Percentiles rank a stretch among this genome's conserved stretches.
phyloP scores from a whole-genome alignment of 192 early-diverging fungal species.

The Umbelopsis ramanniana region DNA sequence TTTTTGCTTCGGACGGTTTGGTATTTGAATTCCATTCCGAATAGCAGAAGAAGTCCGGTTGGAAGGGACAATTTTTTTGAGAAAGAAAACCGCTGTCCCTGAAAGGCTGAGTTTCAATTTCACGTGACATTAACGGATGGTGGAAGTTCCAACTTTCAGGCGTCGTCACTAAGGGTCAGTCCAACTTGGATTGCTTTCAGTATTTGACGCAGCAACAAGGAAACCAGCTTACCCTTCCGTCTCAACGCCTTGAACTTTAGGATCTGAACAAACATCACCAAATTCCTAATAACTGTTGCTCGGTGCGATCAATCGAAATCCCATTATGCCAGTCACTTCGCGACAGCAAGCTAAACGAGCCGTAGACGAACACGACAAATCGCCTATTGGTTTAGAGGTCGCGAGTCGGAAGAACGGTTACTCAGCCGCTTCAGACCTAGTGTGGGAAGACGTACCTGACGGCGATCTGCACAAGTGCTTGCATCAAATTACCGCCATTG shows the following conservation, averaged over 20 bases:
- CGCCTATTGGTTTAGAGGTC: background rate
- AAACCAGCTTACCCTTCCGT: background rate
- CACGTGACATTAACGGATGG: background rate
- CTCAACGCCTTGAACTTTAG: background rate
- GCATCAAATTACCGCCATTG: background rate
- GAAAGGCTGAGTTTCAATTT: slow-evolving; percentile 1
- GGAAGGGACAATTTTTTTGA: background rate
- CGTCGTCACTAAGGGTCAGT: too few relatives aligned
- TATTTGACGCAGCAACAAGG: background rate
- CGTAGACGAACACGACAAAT: slow-evolving; percentile 4
- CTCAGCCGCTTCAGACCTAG: background rate
- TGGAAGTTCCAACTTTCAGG: too few relatives aligned
- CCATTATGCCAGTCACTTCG: slow-evolving; percentile 21
- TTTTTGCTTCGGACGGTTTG: slow-evolving; percentile 16
- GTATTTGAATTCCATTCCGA: slow-evolving; percentile 28
- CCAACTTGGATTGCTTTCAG: background rate
- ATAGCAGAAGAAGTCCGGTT: background rate
- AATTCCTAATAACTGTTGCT: background rate
- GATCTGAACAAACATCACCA: background rate
- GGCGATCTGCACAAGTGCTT: slow-evolving; percentile 4
- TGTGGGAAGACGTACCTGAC: background rate
- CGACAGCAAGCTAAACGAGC: slow-evolving; percentile 6
- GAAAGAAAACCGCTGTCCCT: background rate
- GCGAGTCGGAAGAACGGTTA: background rate
- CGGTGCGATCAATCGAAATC: slow-evolving; percentile 5